These are phyloP conservation scores for Daldinia sp. DNA, from an alignment of 2,329 filamentous ascomycete species.

Conservation along the genomic window DNA sequence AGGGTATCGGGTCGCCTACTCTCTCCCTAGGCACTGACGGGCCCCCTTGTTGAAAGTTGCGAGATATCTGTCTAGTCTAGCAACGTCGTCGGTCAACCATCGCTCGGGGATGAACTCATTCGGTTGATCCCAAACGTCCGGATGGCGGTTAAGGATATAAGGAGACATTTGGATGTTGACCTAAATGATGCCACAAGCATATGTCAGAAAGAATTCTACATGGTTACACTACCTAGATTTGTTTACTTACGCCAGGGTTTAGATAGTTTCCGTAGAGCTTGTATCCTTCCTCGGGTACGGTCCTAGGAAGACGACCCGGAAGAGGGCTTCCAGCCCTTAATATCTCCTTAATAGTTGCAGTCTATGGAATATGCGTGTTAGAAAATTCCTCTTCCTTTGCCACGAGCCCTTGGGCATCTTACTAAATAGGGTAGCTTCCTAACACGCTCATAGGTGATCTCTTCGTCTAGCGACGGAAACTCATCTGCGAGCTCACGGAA, in stretches of 20 bases:
- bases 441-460: neutral
- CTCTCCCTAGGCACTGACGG: neutral
- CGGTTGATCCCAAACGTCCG: neutral
- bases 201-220: neutral
- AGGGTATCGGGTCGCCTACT: neutral
- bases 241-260: neutral
- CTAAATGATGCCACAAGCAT: neutral
- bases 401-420: neutral
- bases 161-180: neutral
- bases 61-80: neutral
- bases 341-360: slow-evolving; percentile 1
- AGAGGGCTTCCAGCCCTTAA: neutral
- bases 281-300: neutral
- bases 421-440: neutral
- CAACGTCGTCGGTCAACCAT: neutral
- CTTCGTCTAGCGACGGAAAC: neutral
- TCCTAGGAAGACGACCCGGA: neutral
- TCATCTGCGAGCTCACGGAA: neutral
- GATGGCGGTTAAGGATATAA: slow-evolving; percentile 1
- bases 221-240: neutral
- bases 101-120: neutral
- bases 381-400: neutral
- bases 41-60: neutral
- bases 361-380: neutral
- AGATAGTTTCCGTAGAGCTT: neutral